Evolutionary conservation across 495 filamentous ascomycete species (phyloP), one percentile per base, ranked within the genome.

Genomic region (Penicillium herquei): DNA sequence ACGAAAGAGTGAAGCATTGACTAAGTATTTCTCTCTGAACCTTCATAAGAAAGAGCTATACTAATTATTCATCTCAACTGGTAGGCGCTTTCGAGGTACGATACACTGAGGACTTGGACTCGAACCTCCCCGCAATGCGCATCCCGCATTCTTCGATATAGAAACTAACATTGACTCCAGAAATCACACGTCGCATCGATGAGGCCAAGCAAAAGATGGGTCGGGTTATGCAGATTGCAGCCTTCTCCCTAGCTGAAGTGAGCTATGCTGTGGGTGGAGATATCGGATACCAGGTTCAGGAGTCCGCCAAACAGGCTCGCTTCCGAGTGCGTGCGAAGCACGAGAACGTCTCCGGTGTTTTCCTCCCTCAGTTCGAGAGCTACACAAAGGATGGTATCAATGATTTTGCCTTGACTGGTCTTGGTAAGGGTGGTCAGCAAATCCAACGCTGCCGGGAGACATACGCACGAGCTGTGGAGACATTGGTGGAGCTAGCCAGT

Each of bases 171-270:
- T 42, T 44, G 32, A 35, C 40, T 30, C n/a, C 51, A 89, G 94
- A 98, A 67, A 99, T 99, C 64, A 97, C 94, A 51, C 82, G 87
- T 55, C 90, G 94, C 53, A 98, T 99, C 74, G 94, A 98, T 77
- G 93, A 98, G 71, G 94, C 94, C 30, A 99, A 99, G 75, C 91
- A 91, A 58, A 99, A 99, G 79, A 99, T 99, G 94, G 94, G 94
- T 41, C 86, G 94, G 11, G 95, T 99, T 12, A 98, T 99, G 94
- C 92, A 97, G 67, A 94, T 99, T 71, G 94, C 94, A 11, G 91
- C 95, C 30, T 96, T 99, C 72, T 97, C 94, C 3, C 82, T 99
- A 37, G 95, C 94, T 50, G 95, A 97, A 81, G 95, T 98, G 33
- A 96, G 91, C 50, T 99, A 98, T 64, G 95, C 95, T 33, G 92